phyloP scores from a whole-genome alignment of 1,284 basidiomycete genomes.

The Leccinum pallidistipes region DNA sequence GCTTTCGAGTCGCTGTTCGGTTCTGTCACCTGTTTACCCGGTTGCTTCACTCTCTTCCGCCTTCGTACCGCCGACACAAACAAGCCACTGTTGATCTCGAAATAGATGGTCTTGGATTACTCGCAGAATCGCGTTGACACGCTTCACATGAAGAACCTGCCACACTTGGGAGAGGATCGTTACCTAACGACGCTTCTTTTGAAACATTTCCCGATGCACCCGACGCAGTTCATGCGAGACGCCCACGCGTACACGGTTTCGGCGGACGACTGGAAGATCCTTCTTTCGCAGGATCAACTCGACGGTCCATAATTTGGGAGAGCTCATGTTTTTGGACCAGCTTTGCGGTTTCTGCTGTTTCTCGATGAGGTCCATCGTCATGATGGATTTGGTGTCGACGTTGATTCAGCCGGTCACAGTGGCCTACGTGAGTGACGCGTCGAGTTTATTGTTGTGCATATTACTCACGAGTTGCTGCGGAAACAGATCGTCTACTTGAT shows the following conservation, averaged over 20 bases:
- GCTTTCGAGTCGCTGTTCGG: conserved; percentile 97
- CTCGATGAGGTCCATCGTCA: conserved; percentile 98
- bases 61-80: conserved; percentile 92
- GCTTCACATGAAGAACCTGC: conserved; percentile 94
- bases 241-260: conserved; percentile 86
- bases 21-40: conserved; percentile 96
- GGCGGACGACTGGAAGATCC: conserved; percentile 87
- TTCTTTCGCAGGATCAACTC: conserved; percentile 99
- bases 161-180: conserved; percentile 97
- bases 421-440: conserved; percentile 72
- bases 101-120: conserved; percentile 89
- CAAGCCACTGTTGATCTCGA: conserved; percentile 87
- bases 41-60: conserved; percentile 96
- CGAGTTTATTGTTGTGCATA: not conserved
- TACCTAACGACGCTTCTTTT: conserved; percentile 94
- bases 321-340: conserved; percentile 89
- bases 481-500: conserved; percentile 83
- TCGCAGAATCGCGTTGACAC: conserved; percentile 97
- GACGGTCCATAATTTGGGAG: conserved; percentile 95
- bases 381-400: conserved; percentile 91
- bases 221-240: conserved; percentile 94
- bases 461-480: conserved; percentile 11
- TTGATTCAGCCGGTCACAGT: conserved; percentile 91
- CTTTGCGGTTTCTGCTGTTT: conserved; percentile 98
- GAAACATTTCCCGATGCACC: conserved; percentile 90